Base-by-base conservation (phyloP, 2,329 filamentous ascomycete genomes). In the Paramyrothecium sp. region DNA sequence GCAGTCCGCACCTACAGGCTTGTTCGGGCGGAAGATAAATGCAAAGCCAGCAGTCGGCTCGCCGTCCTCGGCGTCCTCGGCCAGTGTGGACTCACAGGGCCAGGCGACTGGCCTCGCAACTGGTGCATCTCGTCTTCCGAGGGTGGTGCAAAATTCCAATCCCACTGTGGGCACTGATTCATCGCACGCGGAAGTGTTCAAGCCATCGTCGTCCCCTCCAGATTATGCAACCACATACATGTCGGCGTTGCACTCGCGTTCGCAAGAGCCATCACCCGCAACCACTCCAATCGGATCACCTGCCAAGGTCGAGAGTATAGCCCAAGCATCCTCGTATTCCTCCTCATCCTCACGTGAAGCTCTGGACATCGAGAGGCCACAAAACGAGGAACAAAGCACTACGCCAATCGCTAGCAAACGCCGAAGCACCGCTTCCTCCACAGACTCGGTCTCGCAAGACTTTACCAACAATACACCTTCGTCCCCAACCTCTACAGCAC, bases 141-240 rank as follows among this genome's bases (percentile, higher is more conserved):
- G 66, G 46, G 72, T 73, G 13, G 59, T 72, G 7, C 73, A 69
- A 12, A 80, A 78, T 56, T 81, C 83, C 23, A 81, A 85, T 55
- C 88, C 90, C 2, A 77, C 88, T 20, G 83, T 93, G 7, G 86
- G 84, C 30, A 86, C 87, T 1, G 88, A 92, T 64, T 80, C 82
- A 34, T 81, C 84, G 1, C 87, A 88, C 60, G 85, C 86, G 20
- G 88, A 92, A 59, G 79, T 86, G 13, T 83, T 84, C 62, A 84
- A 82, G 59, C 78, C 81, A 16, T 82, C 80, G 3, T 79, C 78
- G 2, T 83, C 82, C 33, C 79, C 81, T 5, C 81, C 83, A 2
- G 82, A 86, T 41, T 79, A 86, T 67, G 89, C 89, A 22, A 79
- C 81, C 21, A 83, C 78, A 61, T 79, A 83, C 23, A 91, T 92